Conservation (phyloP, 1,284 basidiomycete species). For the Rhodotorula sp. region DNA sequence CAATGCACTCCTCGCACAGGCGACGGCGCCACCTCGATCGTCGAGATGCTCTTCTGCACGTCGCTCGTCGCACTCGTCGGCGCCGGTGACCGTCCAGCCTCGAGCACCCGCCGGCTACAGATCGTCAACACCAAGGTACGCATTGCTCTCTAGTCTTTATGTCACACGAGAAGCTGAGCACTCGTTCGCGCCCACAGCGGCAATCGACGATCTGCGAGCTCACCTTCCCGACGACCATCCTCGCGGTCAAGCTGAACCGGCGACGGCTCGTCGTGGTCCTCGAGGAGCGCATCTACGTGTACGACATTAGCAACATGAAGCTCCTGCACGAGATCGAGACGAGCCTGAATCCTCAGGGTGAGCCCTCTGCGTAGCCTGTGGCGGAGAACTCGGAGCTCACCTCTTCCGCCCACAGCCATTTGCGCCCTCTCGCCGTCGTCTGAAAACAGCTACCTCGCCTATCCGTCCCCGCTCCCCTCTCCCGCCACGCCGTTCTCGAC, state of each 20-base stretch:
- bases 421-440: slow-evolving; percentile 92
- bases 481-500: slow-evolving; percentile 64
- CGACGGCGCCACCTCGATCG: slow-evolving; percentile 89
- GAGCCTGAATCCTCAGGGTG: slow-evolving; percentile 89
- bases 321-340: slow-evolving; percentile 97
- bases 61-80: slow-evolving; percentile 95
- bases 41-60: slow-evolving; percentile 99
- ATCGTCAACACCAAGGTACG: slow-evolving; percentile 96
- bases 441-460: slow-evolving; percentile 93
- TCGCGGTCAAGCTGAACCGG: slow-evolving; percentile 94
- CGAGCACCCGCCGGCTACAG: slow-evolving; percentile 84
- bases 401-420: slow-evolving; percentile 68
- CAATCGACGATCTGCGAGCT: slow-evolving; percentile 99
- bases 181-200: slow-evolving; percentile 59
- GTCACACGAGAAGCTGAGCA: background rate
- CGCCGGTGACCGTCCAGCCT: slow-evolving; percentile 66
- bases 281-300: slow-evolving; percentile 96
- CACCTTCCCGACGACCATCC: slow-evolving; percentile 91
- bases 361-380: slow-evolving; percentile 69
- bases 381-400: slow-evolving; percentile 94
- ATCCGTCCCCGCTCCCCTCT: slow-evolving; percentile 89
- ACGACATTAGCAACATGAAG: slow-evolving; percentile 98
- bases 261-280: slow-evolving; percentile 94
- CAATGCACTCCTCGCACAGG: slow-evolving; percentile 59
- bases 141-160: no score